phyloP scores from a whole-genome alignment of 83 land plant species.

The Diphasiastrum complanatum region DNA sequence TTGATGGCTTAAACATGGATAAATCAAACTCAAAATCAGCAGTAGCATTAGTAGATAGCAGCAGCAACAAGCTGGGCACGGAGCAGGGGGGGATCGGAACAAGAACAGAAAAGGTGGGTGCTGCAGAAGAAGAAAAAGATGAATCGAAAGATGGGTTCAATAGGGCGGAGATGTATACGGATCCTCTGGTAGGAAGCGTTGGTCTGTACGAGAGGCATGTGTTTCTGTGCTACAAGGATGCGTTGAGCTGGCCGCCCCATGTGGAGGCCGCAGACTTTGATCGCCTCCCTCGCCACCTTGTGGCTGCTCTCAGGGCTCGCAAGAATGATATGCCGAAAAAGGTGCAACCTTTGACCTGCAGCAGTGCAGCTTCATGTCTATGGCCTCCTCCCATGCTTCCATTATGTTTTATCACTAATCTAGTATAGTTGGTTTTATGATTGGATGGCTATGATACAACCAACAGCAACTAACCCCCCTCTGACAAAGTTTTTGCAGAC shows the following conservation, averaged over 20 bases:
- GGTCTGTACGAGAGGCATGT: conserved; percentile 52
- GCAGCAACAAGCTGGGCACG: too few species aligned
- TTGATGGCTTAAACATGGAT: too few species aligned
- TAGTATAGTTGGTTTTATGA: background rate
- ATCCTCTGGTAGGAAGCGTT: conserved; percentile 47
- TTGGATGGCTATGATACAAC: background rate
- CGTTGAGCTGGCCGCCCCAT: conserved; percentile 57
- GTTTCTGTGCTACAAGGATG: conserved; percentile 66
- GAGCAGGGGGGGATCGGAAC: too few species aligned
- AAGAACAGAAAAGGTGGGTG: too few species aligned
- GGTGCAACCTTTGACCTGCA: background rate
- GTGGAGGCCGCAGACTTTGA: conserved; percentile 64
- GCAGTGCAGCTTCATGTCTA: background rate
- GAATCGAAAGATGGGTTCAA: too few species aligned
- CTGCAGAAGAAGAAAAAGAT: too few species aligned
- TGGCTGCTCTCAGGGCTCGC: conserved; percentile 32
- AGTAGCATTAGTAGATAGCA: too few species aligned
- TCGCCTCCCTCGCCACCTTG: conserved; percentile 59
- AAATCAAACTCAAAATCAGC: too few species aligned
- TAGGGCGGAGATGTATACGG: too few species aligned
- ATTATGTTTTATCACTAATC: background rate
- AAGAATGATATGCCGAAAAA: conserved; percentile 8
- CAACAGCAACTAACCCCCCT: background rate
- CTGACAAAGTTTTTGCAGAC: background rate
- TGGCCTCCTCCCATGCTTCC: background rate